Evolutionary conservation across 2,329 filamentous ascomycete species (phyloP), one percentile per base, ranked within the genome.

Genomic region (Decorospora gaudefroyi): DNA sequence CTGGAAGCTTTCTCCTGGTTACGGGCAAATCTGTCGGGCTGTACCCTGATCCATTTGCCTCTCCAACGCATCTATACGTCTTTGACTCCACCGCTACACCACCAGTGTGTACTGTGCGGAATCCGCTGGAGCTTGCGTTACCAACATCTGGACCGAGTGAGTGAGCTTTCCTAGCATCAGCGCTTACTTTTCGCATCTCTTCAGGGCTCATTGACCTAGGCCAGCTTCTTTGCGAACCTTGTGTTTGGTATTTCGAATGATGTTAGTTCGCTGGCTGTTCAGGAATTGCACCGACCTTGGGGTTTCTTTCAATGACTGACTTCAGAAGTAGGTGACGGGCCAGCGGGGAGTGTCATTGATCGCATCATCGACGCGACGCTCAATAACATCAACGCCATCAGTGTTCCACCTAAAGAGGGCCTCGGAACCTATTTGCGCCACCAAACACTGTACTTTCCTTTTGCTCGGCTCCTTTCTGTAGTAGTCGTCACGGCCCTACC

Each of bases 401-500:
- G 51, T n/a, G 31, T 45, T 12, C 22, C 41, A 22, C 34, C 47
- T 29, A 48, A 36, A 43, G 51, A 52, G 16, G 41, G 37, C 13
- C 31, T 56, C 21, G 45, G 40, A 26, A 30, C 49, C 11, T 40
- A 46, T 30, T 15, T 49, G 21, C 39, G 39, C 19, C 39, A 48
- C 38, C 61, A 56, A 54, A 38, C 42, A 37, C 29, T 48, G 12
- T 37, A 55, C 18, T 53, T 53, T 55, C 45, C 55, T 29, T 42
- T 59, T 37, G 39, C 37, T 18, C 54, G 55, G 18, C 36, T 59
- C 26, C 41, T 55, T 26, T 53, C 53, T 10, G 54, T 62, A 19
- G 51, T 55, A 32, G 40, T 53, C n/a, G 38, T 59, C 17, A 49
- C 53, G 32, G 49, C 55, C 16, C 29, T 64, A 18, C 62, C 59